phyloP scores from a whole-genome alignment of 495 filamentous ascomycete genomes.

The Xylaria longipes region DNA sequence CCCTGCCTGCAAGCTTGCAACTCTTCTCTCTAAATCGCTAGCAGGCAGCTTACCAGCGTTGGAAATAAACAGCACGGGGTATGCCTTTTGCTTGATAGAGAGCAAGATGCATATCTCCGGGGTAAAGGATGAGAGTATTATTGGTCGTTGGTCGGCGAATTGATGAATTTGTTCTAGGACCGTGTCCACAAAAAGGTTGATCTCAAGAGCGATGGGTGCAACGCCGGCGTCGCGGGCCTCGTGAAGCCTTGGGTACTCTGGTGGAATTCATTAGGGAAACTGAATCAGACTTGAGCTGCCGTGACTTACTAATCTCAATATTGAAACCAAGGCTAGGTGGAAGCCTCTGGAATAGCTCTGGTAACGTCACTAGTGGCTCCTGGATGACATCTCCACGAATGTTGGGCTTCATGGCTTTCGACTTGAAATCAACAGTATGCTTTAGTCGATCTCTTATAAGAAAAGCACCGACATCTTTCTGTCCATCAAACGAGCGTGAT shows the following conservation, averaged over 20 bases:
- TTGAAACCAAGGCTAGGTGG: constrained; percentile 44
- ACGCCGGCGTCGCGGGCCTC: constrained; percentile 48
- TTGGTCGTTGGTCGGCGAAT: constrained; percentile 33
- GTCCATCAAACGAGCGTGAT: constrained; percentile 58
- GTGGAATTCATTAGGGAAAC: constrained; percentile 21
- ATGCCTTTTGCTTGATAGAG: constrained; percentile 45
- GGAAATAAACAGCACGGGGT: constrained; percentile 51
- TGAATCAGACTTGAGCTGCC: not conserved
- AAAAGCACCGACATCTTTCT: constrained; percentile 43
- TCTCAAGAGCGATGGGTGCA: constrained; percentile 44
- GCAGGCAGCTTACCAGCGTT: constrained; percentile 44
- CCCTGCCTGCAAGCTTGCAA: constrained; percentile 46
- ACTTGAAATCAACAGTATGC: constrained; percentile 45
- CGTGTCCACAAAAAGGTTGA: constrained; percentile 52
- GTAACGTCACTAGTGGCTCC: constrained; percentile 43
- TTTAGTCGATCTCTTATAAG: constrained; percentile 43
- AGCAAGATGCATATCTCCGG: constrained; percentile 54
- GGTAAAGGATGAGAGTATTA: constrained; percentile 52
- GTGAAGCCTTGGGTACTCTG: constrained; percentile 33
- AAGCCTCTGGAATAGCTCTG: constrained; percentile 43
- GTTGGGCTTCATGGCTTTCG: constrained; percentile 47
- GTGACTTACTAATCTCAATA: constrained; percentile 48
- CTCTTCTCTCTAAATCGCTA: constrained; percentile 37
- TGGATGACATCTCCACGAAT: constrained; percentile 47
- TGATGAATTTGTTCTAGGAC: constrained; percentile 41